phyloP scores from a whole-genome alignment of 1,139 yeast species.

The Meyerozyma sp. region DNA sequence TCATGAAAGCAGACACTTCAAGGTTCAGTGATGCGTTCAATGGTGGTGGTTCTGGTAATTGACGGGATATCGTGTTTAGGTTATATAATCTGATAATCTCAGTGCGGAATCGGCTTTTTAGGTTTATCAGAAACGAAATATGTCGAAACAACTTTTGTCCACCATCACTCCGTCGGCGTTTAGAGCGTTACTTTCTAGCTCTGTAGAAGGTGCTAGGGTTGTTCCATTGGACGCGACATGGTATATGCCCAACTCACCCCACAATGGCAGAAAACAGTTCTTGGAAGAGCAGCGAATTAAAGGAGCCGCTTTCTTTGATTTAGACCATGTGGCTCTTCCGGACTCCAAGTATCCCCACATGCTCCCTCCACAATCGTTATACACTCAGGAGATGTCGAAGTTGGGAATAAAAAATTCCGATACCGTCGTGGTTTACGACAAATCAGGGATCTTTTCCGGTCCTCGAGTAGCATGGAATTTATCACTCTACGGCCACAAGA shows the following conservation, averaged over 20 bases:
- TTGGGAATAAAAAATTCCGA: slow-evolving; percentile 48
- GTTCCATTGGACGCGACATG: slow-evolving; percentile 85
- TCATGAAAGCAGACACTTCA: slow-evolving; percentile 78
- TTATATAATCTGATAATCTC: neutral
- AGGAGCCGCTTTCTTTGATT: slow-evolving; percentile 70
- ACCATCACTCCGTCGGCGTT: slow-evolving; percentile 17
- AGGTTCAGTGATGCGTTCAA: slow-evolving; percentile 27
- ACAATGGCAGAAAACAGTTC: slow-evolving; percentile 55
- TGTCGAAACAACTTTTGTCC: slow-evolving; percentile 6
- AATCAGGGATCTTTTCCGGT: slow-evolving; percentile 75
- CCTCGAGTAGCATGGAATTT: slow-evolving; percentile 94
- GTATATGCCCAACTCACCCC: slow-evolving; percentile 77
- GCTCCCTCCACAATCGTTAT: slow-evolving; percentile 62
- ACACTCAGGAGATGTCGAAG: slow-evolving; percentile 46
- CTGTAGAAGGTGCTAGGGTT: slow-evolving; percentile 27
- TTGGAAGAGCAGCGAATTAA: slow-evolving; percentile 54
- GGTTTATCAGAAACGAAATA: neutral
- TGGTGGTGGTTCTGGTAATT: neutral
- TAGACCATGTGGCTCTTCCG: slow-evolving; percentile 61
- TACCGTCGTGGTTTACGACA: slow-evolving; percentile 76
- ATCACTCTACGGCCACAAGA: slow-evolving; percentile 66
- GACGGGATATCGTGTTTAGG: neutral
- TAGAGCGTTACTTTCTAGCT: slow-evolving; percentile 13
- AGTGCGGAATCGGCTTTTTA: neutral
- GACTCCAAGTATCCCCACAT: slow-evolving; percentile 76